Conservation (phyloP, 129 eudicot genomes). For the Kitagawia praeruptora region DNA sequence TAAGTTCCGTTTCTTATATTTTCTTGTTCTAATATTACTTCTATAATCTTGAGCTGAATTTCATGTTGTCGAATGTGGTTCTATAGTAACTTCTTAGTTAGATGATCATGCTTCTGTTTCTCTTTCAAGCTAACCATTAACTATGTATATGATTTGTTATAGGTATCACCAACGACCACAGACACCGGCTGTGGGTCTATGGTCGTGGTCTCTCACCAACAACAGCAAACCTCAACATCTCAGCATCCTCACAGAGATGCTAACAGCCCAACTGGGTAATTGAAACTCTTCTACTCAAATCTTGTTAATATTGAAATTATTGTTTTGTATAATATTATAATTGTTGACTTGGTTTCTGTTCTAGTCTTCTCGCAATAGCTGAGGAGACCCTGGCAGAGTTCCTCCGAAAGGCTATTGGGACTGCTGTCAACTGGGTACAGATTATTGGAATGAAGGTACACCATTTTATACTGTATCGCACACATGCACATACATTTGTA, state of each 20-base stretch:
- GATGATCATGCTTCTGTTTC: not conserved
- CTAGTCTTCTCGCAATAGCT: conserved; percentile 83
- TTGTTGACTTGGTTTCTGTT: not conserved
- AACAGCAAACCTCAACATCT: conserved; percentile 63
- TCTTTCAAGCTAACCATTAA: not conserved
- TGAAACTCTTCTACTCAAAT: not conserved
- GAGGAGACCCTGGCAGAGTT: conserved; percentile 97
- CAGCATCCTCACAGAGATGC: conserved; percentile 85
- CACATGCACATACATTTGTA: not conserved
- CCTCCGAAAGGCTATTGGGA: conserved; percentile 96
- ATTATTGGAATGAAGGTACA: conserved; percentile 94
- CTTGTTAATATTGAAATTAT: not conserved
- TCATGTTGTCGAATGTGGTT: not conserved
- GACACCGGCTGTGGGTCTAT: conserved; percentile 80
- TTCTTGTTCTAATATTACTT: not conserved
- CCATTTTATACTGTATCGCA: not conserved
- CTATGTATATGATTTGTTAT: not conserved
- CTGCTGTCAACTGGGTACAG: conserved; percentile 99
- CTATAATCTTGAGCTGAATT: not conserved
- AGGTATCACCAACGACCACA: conserved; percentile 49
- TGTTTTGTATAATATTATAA: not conserved
- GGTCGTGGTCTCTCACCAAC: conserved; percentile 57
- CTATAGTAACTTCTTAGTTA: not conserved
- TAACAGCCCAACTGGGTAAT: conserved; percentile 93
- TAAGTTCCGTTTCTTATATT: conserved; percentile 18